Evolutionary conservation across 495 filamentous ascomycete species (phyloP).

Genomic region (Talaromyces liani): DNA sequence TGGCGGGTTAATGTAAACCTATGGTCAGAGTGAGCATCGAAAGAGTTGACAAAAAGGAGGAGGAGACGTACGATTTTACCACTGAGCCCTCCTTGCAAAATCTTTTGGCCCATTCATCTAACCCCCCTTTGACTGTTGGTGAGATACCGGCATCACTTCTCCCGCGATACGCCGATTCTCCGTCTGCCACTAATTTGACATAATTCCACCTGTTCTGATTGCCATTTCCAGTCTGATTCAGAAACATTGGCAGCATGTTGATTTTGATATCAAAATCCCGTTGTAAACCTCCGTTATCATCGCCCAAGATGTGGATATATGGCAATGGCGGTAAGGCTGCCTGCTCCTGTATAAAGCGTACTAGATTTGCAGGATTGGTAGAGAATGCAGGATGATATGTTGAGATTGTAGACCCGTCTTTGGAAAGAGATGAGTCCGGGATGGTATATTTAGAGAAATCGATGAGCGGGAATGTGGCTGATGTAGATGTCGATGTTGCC

Average conservation of each 20-base stretch:
- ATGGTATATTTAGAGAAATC: constrained; percentile 45
- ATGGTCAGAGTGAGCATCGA: too few species aligned
- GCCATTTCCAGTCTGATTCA: constrained; percentile 13
- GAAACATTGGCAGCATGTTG: constrained; percentile 44
- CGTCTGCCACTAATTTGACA: constrained; percentile 39
- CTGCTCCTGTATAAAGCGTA: constrained; percentile 35
- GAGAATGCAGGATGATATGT: constrained; percentile 33
- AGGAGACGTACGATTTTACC: too few species aligned
- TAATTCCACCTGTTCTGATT: constrained; percentile 39
- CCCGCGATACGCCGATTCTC: constrained; percentile 41
- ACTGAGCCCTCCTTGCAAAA: constrained; percentile 38
- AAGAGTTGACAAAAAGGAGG: too few species aligned
- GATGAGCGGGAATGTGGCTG: constrained; percentile 27
- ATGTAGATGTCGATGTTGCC: not conserved
- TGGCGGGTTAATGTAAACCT: constrained; percentile 42
- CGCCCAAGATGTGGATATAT: constrained; percentile 38
- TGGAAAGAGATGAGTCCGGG: constrained; percentile 35
- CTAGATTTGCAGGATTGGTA: constrained; percentile 29
- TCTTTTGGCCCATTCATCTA: constrained; percentile 41
- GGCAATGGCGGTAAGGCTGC: constrained; percentile 45
- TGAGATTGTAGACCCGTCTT: constrained; percentile 37
- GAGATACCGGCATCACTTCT: constrained; percentile 26
- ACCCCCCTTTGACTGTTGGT: constrained; percentile 28
- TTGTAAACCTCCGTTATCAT: constrained; percentile 11
- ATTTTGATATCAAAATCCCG: constrained; percentile 44